Base-by-base conservation (phyloP, 495 filamentous ascomycete species). In the Podospora anserina region DNA sequence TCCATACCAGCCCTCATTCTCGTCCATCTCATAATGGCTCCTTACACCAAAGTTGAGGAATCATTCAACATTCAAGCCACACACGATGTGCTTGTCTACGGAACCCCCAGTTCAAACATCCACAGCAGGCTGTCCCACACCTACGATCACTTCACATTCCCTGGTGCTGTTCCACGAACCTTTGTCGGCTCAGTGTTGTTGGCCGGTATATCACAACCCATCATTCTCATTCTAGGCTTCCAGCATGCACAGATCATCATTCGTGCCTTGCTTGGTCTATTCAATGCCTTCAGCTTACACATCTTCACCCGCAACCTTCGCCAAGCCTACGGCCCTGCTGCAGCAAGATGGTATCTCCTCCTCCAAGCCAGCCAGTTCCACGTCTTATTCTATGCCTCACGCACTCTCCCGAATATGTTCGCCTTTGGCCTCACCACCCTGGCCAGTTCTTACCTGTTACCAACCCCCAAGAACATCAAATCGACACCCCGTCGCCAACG, bases 31-130 rank as follows among this genome's bases (percentile, higher is more conserved):
- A 68, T 88, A 66, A 78, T 87, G 9, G 88, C 96, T 18, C 96
- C 95, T 1, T 97, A 95, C 81, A 97, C 96, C 61, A 99, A 99
- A 79, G 96, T 99, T 66, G 95, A 99, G 76, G 95, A 99, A 80
- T 97, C 94, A 0, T 99, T 99, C 86, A 97, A 97, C 72, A 88
- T 98, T 64, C 95, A 99, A 76, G 95, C 95, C 0, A 88, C 89
- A 5, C 96, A 98, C 78, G 95, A 99, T 75, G 90, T 98, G 44
- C 75, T 95, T 18, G 86, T 83, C 3, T 93, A 93, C 78, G 92
- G 93, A 1, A 86, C 93, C 34, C 90, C 93, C 0, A 84, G 78
- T 7, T 76, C 68, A 20, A 80, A 91, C 74, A 72, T 86, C 27
- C 68, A 81, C n/a, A 70, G 79, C 1, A 77, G 79, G 15, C 79